Percentiles rank a stretch among this genome's conserved stretches.
These are phyloP conservation scores for Proliferodiscus dingleyae DNA, from an alignment of 2,329 filamentous ascomycete genomes.

Conservation along the genomic window DNA sequence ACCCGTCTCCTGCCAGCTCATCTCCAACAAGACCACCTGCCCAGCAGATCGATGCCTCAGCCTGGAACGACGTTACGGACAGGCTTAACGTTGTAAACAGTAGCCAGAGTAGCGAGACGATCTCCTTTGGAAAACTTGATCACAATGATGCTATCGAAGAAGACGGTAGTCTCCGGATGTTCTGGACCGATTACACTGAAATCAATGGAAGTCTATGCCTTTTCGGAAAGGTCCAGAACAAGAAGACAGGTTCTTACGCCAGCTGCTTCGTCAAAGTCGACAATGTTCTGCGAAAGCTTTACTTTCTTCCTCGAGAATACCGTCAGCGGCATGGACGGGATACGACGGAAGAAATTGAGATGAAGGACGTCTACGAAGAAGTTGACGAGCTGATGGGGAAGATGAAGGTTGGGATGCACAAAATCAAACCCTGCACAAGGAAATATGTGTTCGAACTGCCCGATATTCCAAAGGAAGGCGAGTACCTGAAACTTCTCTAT, in stretches of 20 bases:
- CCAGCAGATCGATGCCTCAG: slow-evolving; percentile 66
- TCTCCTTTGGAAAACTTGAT: slow-evolving; percentile 72
- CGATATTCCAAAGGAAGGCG: slow-evolving; percentile 78
- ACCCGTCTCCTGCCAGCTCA: slow-evolving; percentile 69
- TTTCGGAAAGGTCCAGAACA: slow-evolving; percentile 94
- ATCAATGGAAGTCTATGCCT: slow-evolving; percentile 86
- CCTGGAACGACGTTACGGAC: slow-evolving; percentile 83
- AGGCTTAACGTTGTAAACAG: slow-evolving; percentile 81
- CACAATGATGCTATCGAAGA: slow-evolving; percentile 84
- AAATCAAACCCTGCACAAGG: slow-evolving; percentile 82
- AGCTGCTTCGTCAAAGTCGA: slow-evolving; percentile 97
- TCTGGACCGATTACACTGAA: slow-evolving; percentile 96
- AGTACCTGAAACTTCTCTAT: slow-evolving; percentile 95
- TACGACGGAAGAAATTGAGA: slow-evolving; percentile 73
- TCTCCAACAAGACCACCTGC: slow-evolving; percentile 63
- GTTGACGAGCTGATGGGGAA: slow-evolving; percentile 84
- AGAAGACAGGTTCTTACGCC: slow-evolving; percentile 69
- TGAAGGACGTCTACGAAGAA: slow-evolving; percentile 86
- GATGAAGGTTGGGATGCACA: slow-evolving; percentile 81
- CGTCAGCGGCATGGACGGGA: slow-evolving; percentile 59
- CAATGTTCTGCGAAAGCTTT: slow-evolving; percentile 88
- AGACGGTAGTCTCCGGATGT: slow-evolving; percentile 87
- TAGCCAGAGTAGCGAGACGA: slow-evolving; percentile 60
- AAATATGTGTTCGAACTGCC: slow-evolving; percentile 96
- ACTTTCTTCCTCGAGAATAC: slow-evolving; percentile 77